A percentile compares a stretch with the other conserved stretches of the same genome.
Evolutionary conservation across 306 rosid genomes (phyloP).

Genomic region (Fagus crenata): DNA sequence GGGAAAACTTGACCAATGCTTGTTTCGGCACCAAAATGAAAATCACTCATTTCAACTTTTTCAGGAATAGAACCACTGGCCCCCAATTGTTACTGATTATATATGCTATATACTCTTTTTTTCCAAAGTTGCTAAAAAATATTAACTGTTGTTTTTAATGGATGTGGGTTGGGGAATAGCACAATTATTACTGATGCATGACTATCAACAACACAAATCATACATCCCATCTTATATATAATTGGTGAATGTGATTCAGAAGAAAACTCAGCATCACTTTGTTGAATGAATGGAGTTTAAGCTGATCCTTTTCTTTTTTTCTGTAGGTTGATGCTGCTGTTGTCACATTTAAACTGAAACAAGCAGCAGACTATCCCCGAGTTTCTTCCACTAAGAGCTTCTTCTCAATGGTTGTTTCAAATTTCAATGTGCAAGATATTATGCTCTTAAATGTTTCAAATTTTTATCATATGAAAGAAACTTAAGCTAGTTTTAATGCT

Average conservation of each 20-base stretch:
- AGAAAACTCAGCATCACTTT: neutral
- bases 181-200: neutral
- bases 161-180: neutral
- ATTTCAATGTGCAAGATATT: conserved; percentile 11
- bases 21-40: neutral
- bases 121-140: neutral
- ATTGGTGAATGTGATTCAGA: neutral
- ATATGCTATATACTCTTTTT: too few relatives aligned
- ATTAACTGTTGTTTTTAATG: neutral
- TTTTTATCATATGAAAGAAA: conserved; percentile 10
- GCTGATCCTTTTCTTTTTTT: conserved; percentile 20
- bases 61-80: too few relatives aligned
- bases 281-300: conserved; percentile 12
- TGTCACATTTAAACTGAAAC: conserved; percentile 79
- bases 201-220: neutral
- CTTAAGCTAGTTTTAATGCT: neutral
- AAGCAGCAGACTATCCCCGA: conserved; percentile 55
- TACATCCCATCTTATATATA: neutral
- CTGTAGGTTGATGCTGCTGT: conserved; percentile 90
- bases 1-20: neutral
- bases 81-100: too few relatives aligned
- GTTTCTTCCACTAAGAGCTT: conserved; percentile 81
- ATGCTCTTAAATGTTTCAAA: conserved; percentile 11
- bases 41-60: neutral
- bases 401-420: conserved; percentile 71